These are phyloP conservation scores for Russula compacta DNA, from an alignment of 768 basidiomycete genomes.

Conservation along the genomic window DNA sequence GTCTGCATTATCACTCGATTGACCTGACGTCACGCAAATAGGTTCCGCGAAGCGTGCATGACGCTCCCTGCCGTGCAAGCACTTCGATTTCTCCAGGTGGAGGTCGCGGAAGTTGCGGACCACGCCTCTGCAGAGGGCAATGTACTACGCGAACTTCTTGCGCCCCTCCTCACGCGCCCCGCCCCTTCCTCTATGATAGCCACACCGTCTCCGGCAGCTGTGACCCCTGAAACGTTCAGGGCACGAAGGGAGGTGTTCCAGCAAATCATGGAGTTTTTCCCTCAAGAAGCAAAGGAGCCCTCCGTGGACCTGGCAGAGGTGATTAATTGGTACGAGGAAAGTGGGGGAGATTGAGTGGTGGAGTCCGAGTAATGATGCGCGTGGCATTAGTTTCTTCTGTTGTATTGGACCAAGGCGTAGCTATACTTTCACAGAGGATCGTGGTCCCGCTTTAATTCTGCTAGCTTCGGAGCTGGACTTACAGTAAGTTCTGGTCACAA, in stretches of 20 bases:
- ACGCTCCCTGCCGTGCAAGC: conserved; percentile 52
- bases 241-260: conserved; percentile 69
- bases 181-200: conserved; percentile 20
- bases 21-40: conserved; percentile 23
- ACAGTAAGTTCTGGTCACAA: too few relatives aligned
- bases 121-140: conserved; percentile 56
- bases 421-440: neutral
- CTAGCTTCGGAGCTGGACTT: too few relatives aligned
- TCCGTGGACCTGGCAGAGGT: conserved; percentile 52
- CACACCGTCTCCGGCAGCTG: conserved; percentile 20
- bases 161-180: conserved; percentile 43
- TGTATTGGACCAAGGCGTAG: neutral
- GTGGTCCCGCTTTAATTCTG: neutral
- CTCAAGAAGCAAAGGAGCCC: conserved; percentile 59
- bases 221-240: conserved; percentile 39
- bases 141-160: conserved; percentile 57
- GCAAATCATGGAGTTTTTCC: conserved; percentile 51
- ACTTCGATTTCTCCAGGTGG: conserved; percentile 58
- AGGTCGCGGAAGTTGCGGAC: conserved; percentile 64
- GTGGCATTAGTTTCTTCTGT: neutral
- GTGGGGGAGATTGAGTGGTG: conserved; percentile 7
- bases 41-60: conserved; percentile 79
- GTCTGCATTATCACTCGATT: neutral
- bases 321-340: conserved; percentile 34
- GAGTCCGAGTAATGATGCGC: neutral